Percentiles rank a stretch among this genome's conserved stretches.
Evolutionary conservation across 129 eudicot species (phyloP).

Genomic region (Pseudognaphalium luteoalbum): DNA sequence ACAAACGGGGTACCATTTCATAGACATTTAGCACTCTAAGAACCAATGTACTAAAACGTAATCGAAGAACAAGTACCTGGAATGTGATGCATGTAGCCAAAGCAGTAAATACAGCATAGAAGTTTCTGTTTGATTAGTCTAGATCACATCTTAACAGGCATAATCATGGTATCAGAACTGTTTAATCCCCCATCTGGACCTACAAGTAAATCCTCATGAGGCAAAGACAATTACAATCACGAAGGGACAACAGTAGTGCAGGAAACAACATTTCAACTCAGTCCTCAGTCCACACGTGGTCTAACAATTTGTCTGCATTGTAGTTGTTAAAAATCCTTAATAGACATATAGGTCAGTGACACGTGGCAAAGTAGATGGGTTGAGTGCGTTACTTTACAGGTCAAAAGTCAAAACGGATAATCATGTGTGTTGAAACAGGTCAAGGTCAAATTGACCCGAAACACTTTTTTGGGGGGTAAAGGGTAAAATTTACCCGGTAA

Average conservation of each 20-base stretch:
- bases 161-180: neutral
- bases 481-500: no score
- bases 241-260: neutral
- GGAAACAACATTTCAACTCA: neutral
- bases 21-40: neutral
- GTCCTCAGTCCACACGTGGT: neutral
- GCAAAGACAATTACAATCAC: no score
- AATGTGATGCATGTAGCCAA: constrained; percentile 3
- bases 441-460: neutral
- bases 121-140: neutral
- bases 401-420: no score
- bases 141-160: neutral
- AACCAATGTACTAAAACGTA: neutral
- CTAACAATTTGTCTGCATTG: neutral
- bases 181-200: constrained; percentile 1
- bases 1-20: neutral
- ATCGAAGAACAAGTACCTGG: neutral
- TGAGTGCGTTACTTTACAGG: no score
- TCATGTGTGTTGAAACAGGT: no score
- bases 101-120: neutral
- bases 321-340: no score
- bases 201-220: neutral
- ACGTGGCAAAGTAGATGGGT: no score
- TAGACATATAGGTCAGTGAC: no score
- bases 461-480: no score